A percentile compares a stretch with the other conserved stretches of the same genome.
phyloP scores from a whole-genome alignment of 2,329 filamentous ascomycete genomes.

The Trichoderma brevicompactum region DNA sequence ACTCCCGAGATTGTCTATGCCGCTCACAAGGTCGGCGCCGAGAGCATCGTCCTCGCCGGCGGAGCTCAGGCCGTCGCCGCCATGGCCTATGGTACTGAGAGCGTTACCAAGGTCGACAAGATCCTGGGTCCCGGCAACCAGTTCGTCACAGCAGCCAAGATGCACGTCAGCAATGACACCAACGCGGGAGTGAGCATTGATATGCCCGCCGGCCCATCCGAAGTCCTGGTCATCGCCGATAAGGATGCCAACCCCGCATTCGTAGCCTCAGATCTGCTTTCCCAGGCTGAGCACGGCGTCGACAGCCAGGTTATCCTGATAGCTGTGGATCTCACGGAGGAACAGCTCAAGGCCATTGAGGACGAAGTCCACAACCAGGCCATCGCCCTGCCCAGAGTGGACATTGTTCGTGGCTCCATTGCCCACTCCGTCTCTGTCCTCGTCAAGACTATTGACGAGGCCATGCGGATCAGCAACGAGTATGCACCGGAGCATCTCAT shows the following conservation, averaged over 20 bases:
- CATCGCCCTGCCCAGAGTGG: slow-evolving; percentile 81
- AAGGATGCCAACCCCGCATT: slow-evolving; percentile 87
- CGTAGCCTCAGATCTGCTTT: slow-evolving; percentile 91
- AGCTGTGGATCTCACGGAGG: slow-evolving; percentile 76
- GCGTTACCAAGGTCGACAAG: slow-evolving; percentile 96
- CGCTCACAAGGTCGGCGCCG: slow-evolving; percentile 93
- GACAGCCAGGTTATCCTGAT: slow-evolving; percentile 95
- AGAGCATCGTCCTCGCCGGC: slow-evolving; percentile 93
- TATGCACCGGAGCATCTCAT: slow-evolving; percentile 98
- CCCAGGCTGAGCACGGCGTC: slow-evolving; percentile 94
- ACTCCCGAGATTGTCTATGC: slow-evolving; percentile 98
- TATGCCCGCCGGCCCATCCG: slow-evolving; percentile 96
- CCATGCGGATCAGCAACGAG: slow-evolving; percentile 82
- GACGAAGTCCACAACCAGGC: slow-evolving; percentile 90
- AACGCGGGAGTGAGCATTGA: slow-evolving; percentile 95
- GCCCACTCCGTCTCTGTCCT: slow-evolving; percentile 88
- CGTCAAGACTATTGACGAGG: slow-evolving; percentile 71
- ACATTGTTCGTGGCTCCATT: slow-evolving; percentile 90
- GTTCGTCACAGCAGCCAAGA: slow-evolving; percentile 98
- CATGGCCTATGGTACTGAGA: slow-evolving; percentile 96
- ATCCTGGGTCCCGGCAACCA: slow-evolving; percentile 97
- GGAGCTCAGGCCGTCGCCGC: slow-evolving; percentile 95
- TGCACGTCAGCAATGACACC: slow-evolving; percentile 97
- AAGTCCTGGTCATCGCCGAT: slow-evolving; percentile 96
- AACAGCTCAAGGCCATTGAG: slow-evolving; percentile 80